Conservation (phyloP, 2,329 filamentous ascomycete genomes). For the Ceratocystis lukuohia region DNA sequence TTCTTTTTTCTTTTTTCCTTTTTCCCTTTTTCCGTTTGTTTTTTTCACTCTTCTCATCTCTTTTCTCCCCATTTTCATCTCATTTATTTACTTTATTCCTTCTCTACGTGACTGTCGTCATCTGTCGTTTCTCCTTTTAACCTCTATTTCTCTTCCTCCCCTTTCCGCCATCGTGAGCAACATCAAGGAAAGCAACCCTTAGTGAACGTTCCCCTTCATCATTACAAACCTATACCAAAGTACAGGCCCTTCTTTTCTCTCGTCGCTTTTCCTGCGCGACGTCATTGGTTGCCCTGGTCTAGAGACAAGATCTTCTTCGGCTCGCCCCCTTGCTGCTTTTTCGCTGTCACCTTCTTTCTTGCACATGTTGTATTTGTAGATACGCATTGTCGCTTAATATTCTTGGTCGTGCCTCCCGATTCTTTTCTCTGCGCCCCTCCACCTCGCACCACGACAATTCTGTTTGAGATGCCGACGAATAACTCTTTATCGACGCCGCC, state of each 20-base stretch:
- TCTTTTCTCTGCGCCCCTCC: neutral
- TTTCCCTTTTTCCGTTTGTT: neutral
- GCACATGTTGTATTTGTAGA: neutral
- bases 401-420: neutral
- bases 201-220: no score
- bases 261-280: neutral
- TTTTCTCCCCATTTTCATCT: no score
- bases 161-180: no score
- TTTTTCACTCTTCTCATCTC: neutral
- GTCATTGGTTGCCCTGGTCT: neutral
- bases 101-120: no score
- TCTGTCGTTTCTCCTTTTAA: no score
- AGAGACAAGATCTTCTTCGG: neutral
- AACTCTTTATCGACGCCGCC: conserved; percentile 13
- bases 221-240: neutral
- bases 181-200: neutral
- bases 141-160: no score
- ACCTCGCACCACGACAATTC: neutral
- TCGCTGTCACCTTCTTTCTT: neutral
- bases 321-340: neutral
- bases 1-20: neutral
- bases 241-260: neutral
- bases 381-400: neutral
- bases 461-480: conserved; percentile 5
- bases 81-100: no score